Base-by-base conservation (phyloP, 2,329 filamentous ascomycete species). In the Boeremia exigua region DNA sequence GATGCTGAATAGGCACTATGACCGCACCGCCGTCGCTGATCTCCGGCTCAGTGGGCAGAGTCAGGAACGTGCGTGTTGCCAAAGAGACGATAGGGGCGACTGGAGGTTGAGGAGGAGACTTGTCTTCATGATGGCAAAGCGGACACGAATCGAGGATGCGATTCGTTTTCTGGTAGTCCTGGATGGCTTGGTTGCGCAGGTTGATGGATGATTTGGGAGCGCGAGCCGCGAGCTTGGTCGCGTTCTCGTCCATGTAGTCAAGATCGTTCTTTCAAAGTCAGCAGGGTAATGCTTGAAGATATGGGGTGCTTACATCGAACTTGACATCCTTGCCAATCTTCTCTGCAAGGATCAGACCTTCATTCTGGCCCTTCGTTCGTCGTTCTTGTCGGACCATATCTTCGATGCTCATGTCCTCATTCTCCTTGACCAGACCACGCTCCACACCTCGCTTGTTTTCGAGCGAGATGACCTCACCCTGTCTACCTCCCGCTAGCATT, bases 211-310 rank as follows among this genome's bases (percentile, higher is more conserved):
- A 94, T 74, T 93, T 95, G 71, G 96, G 90, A 12, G 96, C 89
- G 25, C 90, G 88, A 68, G 88, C 89, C 27, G 94, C 93, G 11
- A 99, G 86, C 76, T 94, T 96, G 47, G 87, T 84, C 14, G 95
- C 95, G 70, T 99, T 98, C 66, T 98, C 95, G 73, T 99, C 94
- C 83, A 98, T 90, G 77, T 99, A 99, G 49, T 99, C 94, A 25
- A 99, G 86, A 73, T 96, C 90, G 69, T 96, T 87, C 79, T 84
- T 11, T 14, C 11, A 1, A 23, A 19, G 37, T 59, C 46, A 69
- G 59, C 70, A 60, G 37, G 32, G 28, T 33, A 6, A 36, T 11
- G 4, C 27, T n/a, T 14, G n/a, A 8, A n/a, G 12, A 8, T 15
- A 2, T 36, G 3, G 28, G 37, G 55, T 6, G 72, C 79, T 73